Conservation (phyloP, 139 green algal species). For the Coccomyxa sp. region DNA sequence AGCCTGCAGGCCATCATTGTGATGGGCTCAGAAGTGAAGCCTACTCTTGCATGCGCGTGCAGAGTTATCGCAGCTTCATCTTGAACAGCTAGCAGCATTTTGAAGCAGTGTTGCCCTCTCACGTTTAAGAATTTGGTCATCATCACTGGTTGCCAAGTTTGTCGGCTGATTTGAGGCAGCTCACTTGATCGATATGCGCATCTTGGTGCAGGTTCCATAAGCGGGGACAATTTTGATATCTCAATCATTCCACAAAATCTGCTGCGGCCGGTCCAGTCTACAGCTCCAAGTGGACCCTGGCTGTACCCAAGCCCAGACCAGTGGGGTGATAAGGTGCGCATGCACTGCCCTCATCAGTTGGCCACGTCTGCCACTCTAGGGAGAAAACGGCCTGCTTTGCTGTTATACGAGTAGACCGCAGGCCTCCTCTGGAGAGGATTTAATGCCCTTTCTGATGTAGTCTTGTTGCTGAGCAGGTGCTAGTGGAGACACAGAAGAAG, state of each 20-base stretch:
- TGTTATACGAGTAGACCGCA: not conserved
- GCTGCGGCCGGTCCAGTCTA: constrained; percentile 29
- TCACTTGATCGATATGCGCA: not conserved
- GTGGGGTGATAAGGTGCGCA: constrained; percentile 17
- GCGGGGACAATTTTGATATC: constrained; percentile 35
- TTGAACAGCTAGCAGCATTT: no score
- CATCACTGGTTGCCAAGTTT: not conserved
- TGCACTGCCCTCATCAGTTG: no score
- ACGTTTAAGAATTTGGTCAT: not conserved
- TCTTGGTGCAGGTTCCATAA: constrained; percentile 16
- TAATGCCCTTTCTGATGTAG: not conserved
- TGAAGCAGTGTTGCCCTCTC: not conserved
- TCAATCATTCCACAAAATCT: constrained; percentile 22
- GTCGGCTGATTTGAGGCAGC: not conserved
- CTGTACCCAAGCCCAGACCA: constrained; percentile 29
- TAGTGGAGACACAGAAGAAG: constrained; percentile 18
- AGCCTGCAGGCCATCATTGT: no score
- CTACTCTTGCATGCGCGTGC: not conserved
- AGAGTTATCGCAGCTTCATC: not conserved
- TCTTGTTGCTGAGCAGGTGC: constrained; percentile 7
- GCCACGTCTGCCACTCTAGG: not conserved
- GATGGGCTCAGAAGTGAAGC: no score
- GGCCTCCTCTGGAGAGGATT: not conserved
- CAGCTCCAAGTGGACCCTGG: constrained; percentile 25
- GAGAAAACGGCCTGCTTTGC: not conserved